Base-by-base conservation (phyloP, 2,329 filamentous ascomycete genomes). In the Rutstroemia sp. region DNA sequence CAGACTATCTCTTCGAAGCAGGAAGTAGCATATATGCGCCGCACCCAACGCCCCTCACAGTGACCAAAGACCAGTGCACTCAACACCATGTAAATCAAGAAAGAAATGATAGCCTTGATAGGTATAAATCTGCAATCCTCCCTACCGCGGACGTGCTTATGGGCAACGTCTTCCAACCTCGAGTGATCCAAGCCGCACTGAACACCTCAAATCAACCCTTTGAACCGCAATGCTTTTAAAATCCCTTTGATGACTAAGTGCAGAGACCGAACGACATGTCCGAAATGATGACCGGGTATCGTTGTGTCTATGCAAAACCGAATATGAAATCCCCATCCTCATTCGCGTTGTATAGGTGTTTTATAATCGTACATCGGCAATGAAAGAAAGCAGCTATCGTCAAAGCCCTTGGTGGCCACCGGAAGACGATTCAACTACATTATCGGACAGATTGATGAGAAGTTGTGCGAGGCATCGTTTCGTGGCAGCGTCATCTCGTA, bases 381-480 rank as follows among this genome's bases (percentile, higher is more conserved):
- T 49, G 47, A 45, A 52, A 49, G 42, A 30, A 49, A 23, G 45
- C 39, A 19, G 21, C 46, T 37, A 53, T 53, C 21, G 60, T 68
- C 61, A 68, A 46, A 69, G 63, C 34, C 66, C 66, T 51, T 65
- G 65, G 54, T 69, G 68, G 57, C 66, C 64, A 48, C 62, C 61
- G 8, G 59, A 56, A 44, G 64, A 63, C 59, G 66, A 65, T 60
- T 70, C 68, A 51, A 81, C 85, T 58, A 92, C 87, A 63, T 89
- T 92, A 73, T 97, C 94, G 9, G 90, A 95, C 54, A 99, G 82
- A 70, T 97, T 97, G 75, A 97, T 95, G 58, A 97, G 80, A 8
- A 99, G 84, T 73, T 97, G 94, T n/a, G 92, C 89, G 37, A 99
- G 85, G 72, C 94, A 99, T 58, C 94, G 87, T 77, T 99, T 99